phyloP scores from a whole-genome alignment of 257 asterid genomes.

The Knoxia roxburghii region DNA sequence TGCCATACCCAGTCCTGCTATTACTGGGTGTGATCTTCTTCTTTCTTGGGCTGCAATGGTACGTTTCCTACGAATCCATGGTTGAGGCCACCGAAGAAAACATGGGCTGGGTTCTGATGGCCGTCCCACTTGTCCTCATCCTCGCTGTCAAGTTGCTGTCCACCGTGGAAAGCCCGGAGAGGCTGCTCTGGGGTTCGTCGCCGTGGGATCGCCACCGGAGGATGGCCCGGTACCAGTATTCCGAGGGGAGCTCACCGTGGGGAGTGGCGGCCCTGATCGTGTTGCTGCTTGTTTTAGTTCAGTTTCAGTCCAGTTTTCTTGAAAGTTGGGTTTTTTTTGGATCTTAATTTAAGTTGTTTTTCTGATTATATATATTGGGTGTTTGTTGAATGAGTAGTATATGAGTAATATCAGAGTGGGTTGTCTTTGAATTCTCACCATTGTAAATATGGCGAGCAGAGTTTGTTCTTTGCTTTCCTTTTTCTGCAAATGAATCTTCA shows the following conservation, averaged over 20 bases:
- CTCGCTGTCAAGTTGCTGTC: conserved; percentile 55
- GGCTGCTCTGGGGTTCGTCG: conserved; percentile 34
- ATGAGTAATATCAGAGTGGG: no score
- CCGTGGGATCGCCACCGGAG: conserved; percentile 50
- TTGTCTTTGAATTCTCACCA: no score
- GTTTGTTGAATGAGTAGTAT: no score
- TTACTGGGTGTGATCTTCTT: conserved; percentile 52
- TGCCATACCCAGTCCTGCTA: conserved; percentile 72
- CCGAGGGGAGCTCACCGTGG: conserved; percentile 83
- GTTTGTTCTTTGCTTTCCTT: no score
- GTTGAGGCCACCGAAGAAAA: conserved; percentile 67
- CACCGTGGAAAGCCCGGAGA: conserved; percentile 27
- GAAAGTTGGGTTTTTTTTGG: conserved; percentile 54
- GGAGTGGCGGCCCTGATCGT: conserved; percentile 75
- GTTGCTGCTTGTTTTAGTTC: conserved; percentile 58
- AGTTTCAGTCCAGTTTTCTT: conserved; percentile 66
- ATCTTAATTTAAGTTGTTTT: no score
- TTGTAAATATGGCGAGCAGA: no score
- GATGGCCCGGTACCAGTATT: conserved; percentile 18
- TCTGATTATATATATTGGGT: no score
- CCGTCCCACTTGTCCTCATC: conserved; percentile 52
- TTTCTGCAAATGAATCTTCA: no score
- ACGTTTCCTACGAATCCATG: conserved; percentile 58
- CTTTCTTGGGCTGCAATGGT: conserved; percentile 81
- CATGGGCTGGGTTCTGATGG: conserved; percentile 76